A percentile compares a stretch with the other conserved stretches of the same genome.
These are phyloP conservation scores for Flaveria linearis DNA, from an alignment of 129 eudicot genomes.

Conservation along the genomic window DNA sequence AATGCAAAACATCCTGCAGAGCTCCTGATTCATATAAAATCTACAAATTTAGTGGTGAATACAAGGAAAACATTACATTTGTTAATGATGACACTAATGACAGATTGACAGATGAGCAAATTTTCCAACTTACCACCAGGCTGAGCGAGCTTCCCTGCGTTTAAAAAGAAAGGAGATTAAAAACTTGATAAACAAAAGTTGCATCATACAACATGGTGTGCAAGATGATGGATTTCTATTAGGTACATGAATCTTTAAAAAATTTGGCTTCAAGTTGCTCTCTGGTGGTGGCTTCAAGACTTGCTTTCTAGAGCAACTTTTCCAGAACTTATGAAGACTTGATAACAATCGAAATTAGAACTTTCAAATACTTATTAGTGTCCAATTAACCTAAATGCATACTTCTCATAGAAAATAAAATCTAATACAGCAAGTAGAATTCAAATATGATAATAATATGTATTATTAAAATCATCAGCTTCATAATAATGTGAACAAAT, in stretches of 20 bases:
- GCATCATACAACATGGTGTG: background rate
- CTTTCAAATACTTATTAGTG: background rate
- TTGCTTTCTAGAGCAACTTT: background rate
- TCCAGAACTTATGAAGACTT: background rate
- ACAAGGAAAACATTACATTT: conserved; percentile 16
- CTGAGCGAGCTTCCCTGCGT: conserved; percentile 78
- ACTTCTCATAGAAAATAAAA: background rate
- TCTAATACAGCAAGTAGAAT: background rate
- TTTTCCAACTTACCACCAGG: conserved; percentile 71
- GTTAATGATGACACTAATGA: background rate
- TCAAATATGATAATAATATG: background rate
- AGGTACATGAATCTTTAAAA: background rate
- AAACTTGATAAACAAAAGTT: background rate
- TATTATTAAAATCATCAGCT: conserved; percentile 3
- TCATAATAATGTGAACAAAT: conserved; percentile 17
- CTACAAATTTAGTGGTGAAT: conserved; percentile 4
- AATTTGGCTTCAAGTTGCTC: background rate
- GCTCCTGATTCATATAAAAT: conserved; percentile 67
- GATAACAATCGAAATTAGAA: background rate
- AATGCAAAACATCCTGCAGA: conserved; percentile 86
- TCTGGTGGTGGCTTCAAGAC: background rate
- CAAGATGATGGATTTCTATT: conserved; percentile 21
- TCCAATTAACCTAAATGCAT: background rate
- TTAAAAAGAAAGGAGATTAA: conserved; percentile 16
- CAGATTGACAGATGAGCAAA: conserved; percentile 18